Evolutionary conservation across 2,329 filamentous ascomycete species (phyloP).

Genomic region (Curvularia verruculosa): DNA sequence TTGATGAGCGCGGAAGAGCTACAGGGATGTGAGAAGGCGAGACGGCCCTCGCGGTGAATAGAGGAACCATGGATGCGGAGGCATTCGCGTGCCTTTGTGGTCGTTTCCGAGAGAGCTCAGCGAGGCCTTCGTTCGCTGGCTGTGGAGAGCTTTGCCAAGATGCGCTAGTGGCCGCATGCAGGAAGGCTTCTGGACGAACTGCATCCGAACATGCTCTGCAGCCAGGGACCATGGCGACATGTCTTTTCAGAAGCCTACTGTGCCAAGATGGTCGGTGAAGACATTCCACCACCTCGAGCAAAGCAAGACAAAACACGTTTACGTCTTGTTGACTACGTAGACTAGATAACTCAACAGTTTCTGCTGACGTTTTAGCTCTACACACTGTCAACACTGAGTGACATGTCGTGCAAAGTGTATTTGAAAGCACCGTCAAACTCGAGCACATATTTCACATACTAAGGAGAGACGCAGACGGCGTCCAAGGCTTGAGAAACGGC

Average conservation of each 20-base stretch:
- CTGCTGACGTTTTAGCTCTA: not conserved
- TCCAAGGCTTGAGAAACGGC: not conserved
- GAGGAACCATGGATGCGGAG: slow-evolving; percentile 13
- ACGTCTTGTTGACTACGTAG: not conserved
- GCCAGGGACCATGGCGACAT: not conserved
- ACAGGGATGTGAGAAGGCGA: slow-evolving; percentile 18
- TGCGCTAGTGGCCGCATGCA: slow-evolving; percentile 14
- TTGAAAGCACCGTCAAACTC: not conserved
- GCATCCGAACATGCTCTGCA: not conserved
- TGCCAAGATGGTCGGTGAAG: not conserved
- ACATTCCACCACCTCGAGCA: not conserved
- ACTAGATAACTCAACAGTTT: not conserved
- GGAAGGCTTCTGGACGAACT: slow-evolving; percentile 2
- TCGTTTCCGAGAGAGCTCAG: slow-evolving; percentile 15
- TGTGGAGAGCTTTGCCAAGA: slow-evolving; percentile 16
- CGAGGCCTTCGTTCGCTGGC: slow-evolving; percentile 11
- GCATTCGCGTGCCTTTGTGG: slow-evolving; percentile 16
- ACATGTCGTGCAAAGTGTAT: not conserved
- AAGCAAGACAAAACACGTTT: not conserved
- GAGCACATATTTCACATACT: not conserved
- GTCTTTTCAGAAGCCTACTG: not conserved
- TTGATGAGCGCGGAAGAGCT: slow-evolving; percentile 15
- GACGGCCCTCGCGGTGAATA: slow-evolving; percentile 27
- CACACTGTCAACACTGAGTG: not conserved
- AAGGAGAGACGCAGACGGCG: not conserved